Conservation (phyloP, 2,329 filamentous ascomycete species). For the Beauveria sp. region DNA sequence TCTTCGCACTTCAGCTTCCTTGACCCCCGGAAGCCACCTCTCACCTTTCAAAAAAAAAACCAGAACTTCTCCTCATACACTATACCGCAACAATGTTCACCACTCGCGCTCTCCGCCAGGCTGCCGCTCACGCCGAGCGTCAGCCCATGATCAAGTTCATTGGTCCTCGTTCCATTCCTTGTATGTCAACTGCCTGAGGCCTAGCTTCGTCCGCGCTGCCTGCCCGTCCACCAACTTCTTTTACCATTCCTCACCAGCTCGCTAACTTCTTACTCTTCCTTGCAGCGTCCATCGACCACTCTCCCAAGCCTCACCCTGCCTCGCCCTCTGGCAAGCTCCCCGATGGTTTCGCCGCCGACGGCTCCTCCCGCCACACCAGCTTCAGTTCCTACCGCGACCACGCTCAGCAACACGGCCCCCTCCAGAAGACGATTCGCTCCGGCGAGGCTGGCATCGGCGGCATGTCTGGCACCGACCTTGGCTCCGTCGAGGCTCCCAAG, state of each 20-base stretch:
- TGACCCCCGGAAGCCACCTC: background rate
- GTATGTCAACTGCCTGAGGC: conserved; percentile 30
- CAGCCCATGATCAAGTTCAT: conserved; percentile 55
- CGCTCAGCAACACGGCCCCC: conserved; percentile 70
- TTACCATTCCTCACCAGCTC: background rate
- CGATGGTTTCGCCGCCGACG: conserved; percentile 33
- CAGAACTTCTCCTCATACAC: background rate
- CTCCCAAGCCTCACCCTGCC: conserved; percentile 65
- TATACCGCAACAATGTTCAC: conserved; percentile 39
- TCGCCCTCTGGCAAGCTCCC: conserved; percentile 60
- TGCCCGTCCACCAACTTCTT: background rate
- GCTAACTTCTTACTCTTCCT: conserved; percentile 19
- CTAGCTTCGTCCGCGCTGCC: no score
- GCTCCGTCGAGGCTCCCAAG: conserved; percentile 59
- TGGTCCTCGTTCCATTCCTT: conserved; percentile 50
- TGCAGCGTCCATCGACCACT: conserved; percentile 64
- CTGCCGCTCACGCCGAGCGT: conserved; percentile 51
- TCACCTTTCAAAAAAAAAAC: conserved; percentile 1
- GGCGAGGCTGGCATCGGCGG: conserved; percentile 45
- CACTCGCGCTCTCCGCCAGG: conserved; percentile 50
- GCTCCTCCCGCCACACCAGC: conserved; percentile 42
- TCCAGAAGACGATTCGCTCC: conserved; percentile 49
- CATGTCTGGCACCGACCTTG: conserved; percentile 60
- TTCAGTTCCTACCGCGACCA: conserved; percentile 74
- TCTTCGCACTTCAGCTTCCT: background rate